These are phyloP conservation scores for Leccinum barrowsii DNA, from an alignment of 768 basidiomycete genomes.

Conservation along the genomic window DNA sequence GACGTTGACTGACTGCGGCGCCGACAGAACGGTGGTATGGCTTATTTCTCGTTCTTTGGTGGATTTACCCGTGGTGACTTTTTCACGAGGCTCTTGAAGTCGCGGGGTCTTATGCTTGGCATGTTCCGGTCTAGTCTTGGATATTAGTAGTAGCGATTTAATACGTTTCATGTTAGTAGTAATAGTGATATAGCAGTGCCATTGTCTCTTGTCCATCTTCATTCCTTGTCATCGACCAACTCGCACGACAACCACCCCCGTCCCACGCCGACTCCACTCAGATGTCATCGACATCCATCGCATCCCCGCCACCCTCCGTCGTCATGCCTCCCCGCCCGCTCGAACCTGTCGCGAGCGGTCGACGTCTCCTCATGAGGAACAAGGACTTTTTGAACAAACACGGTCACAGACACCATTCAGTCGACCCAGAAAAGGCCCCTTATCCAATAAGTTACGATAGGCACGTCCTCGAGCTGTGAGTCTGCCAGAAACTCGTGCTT, in stretches of 20 bases:
- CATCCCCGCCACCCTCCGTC: constrained; percentile 18
- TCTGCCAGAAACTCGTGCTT: constrained; percentile 2
- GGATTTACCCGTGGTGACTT: constrained; percentile 45
- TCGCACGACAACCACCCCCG: background rate
- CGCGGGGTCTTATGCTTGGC: constrained; percentile 28
- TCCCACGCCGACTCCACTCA: constrained; percentile 7
- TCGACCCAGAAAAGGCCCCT: constrained; percentile 72
- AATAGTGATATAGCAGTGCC: background rate
- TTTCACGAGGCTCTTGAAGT: constrained; percentile 41
- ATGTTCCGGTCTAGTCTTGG: constrained; percentile 29
- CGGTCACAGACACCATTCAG: constrained; percentile 63
- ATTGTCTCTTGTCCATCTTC: constrained; percentile 5
- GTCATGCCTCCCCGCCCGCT: constrained; percentile 18
- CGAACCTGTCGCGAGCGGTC: constrained; percentile 24
- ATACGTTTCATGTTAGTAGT: constrained; percentile 15
- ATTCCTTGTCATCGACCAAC: constrained; percentile 6
- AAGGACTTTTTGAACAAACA: constrained; percentile 62
- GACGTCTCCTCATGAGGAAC: constrained; percentile 31
- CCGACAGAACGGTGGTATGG: constrained; percentile 37
- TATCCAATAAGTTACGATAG: constrained; percentile 75
- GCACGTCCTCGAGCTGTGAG: constrained; percentile 66
- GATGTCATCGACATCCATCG: constrained; percentile 12
- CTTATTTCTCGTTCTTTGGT: constrained; percentile 40
- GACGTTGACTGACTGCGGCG: constrained; percentile 2
- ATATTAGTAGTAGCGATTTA: constrained; percentile 16